These are phyloP conservation scores for Plasmopara halstedii DNA, from an alignment of 352 stramenopile species.

Conservation along the genomic window DNA sequence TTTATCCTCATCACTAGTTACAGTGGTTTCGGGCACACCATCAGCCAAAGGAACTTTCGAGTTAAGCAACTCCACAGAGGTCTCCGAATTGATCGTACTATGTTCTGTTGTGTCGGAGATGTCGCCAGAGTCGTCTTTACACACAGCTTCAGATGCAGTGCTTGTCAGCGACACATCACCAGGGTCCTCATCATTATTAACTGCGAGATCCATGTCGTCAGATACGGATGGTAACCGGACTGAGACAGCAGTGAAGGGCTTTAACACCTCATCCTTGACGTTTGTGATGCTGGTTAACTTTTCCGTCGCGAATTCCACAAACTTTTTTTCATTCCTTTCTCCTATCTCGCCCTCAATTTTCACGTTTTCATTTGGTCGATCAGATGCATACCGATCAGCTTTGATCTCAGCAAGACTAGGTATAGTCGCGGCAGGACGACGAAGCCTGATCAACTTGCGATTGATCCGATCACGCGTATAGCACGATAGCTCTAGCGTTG, in stretches of 20 bases:
- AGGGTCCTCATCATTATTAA: not conserved
- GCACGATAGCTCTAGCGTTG: conserved; percentile 4
- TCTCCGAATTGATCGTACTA: not conserved
- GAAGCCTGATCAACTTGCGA: conserved; percentile 13
- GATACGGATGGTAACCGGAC: not conserved
- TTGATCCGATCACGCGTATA: conserved; percentile 15
- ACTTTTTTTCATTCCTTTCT: not conserved
- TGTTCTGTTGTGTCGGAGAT: too few relatives aligned
- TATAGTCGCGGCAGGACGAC: conserved; percentile 4
- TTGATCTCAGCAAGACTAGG: not conserved
- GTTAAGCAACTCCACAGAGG: too few relatives aligned
- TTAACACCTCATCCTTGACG: not conserved
- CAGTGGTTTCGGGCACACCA: too few relatives aligned
- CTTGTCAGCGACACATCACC: not conserved
- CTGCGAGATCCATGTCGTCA: not conserved
- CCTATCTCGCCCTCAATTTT: not conserved
- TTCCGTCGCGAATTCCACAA: not conserved
- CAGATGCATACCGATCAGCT: not conserved
- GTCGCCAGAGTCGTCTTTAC: too few relatives aligned
- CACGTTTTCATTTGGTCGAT: conserved; percentile 1
- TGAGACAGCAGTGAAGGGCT: too few relatives aligned
- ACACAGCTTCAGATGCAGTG: not conserved
- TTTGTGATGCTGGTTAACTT: not conserved
- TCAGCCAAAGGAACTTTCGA: too few relatives aligned
- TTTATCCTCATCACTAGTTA: not conserved